Conservation (phyloP, 2,329 filamentous ascomycete genomes). For the Botrytis aclada region DNA sequence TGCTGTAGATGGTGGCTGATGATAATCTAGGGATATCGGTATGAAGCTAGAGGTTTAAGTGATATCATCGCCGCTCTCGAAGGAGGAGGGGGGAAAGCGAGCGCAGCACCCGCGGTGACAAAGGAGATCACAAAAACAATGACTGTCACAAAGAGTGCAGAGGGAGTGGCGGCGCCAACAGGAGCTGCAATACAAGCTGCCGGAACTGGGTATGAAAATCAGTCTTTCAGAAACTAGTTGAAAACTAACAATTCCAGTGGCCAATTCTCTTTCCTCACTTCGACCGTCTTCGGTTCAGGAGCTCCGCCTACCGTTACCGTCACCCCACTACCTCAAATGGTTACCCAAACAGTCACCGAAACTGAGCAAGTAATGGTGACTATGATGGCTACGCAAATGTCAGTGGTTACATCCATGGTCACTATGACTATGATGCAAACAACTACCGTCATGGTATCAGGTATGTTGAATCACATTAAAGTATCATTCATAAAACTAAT, state of each 20-base stretch:
- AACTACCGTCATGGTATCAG: slow-evolving; percentile 13
- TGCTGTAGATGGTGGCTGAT: background rate
- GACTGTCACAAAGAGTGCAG: slow-evolving; percentile 40
- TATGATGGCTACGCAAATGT: slow-evolving; percentile 11
- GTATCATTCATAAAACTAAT: background rate
- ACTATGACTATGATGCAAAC: slow-evolving; percentile 24
- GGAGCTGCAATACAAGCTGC: slow-evolving; percentile 21
- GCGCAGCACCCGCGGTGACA: background rate
- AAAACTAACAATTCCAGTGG: slow-evolving; percentile 26
- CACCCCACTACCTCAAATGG: slow-evolving; percentile 36
- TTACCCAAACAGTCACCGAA: slow-evolving; percentile 26
- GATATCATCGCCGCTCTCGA: slow-evolving; percentile 29
- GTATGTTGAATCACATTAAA: background rate
- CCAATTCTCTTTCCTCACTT: slow-evolving; percentile 41
- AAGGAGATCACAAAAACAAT: slow-evolving; percentile 24
- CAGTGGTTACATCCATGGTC: slow-evolving; percentile 23
- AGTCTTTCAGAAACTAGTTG: background rate
- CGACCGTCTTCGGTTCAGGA: slow-evolving; percentile 39
- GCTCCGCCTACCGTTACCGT: slow-evolving; percentile 39
- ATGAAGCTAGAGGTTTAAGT: slow-evolving; percentile 10
- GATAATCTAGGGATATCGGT: slow-evolving; percentile 8
- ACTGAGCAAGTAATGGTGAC: slow-evolving; percentile 13
- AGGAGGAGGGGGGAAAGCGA: slow-evolving; percentile 20
- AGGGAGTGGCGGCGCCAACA: slow-evolving; percentile 27
- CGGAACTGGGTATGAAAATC: slow-evolving; percentile 14